These are phyloP conservation scores for Wickerhamomyces silvicola DNA, from an alignment of 805 yeast genomes.

Conservation along the genomic window DNA sequence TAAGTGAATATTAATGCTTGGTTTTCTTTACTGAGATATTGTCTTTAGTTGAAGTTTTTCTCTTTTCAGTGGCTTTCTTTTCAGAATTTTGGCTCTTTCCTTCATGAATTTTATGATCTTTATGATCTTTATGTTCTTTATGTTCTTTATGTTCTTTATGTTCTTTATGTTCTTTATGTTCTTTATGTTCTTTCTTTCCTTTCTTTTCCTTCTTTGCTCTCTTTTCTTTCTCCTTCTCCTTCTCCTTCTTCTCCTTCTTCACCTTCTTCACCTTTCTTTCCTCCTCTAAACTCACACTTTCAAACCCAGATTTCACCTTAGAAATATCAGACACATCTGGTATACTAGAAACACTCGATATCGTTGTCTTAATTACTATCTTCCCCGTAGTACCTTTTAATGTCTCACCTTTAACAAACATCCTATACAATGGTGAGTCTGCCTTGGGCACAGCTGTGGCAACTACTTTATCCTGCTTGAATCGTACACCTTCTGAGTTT, in stretches of 20 bases:
- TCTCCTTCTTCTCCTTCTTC: constrained; percentile 18
- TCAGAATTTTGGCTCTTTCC: no score
- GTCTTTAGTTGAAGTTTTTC: no score
- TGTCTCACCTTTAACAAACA: constrained; percentile 87
- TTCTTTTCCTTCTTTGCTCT: constrained; percentile 26
- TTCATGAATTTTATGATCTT: no score
- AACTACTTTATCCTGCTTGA: constrained; percentile 45
- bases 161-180: constrained; percentile 18
- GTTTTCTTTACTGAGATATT: no score
- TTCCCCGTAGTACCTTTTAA: constrained; percentile 66
- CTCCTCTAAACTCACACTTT: constrained; percentile 3
- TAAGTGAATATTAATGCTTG: no score
- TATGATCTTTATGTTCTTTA: constrained; percentile 1
- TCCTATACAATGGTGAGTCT: constrained; percentile 68
- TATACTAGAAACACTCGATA: not conserved
- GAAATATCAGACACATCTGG: constrained; percentile 4
- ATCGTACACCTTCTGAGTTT: constrained; percentile 32
- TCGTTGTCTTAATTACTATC: constrained; percentile 15
- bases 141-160: constrained; percentile 15
- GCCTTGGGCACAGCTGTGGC: constrained; percentile 42
- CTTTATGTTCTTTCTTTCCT: constrained; percentile 23
- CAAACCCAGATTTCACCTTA: constrained; percentile 11
- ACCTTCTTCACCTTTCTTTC: constrained; percentile 27
- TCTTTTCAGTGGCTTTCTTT: no score
- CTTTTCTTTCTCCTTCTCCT: constrained; percentile 15